phyloP scores from a whole-genome alignment of 106 monocot species.

The Platanthera zijinensis region DNA sequence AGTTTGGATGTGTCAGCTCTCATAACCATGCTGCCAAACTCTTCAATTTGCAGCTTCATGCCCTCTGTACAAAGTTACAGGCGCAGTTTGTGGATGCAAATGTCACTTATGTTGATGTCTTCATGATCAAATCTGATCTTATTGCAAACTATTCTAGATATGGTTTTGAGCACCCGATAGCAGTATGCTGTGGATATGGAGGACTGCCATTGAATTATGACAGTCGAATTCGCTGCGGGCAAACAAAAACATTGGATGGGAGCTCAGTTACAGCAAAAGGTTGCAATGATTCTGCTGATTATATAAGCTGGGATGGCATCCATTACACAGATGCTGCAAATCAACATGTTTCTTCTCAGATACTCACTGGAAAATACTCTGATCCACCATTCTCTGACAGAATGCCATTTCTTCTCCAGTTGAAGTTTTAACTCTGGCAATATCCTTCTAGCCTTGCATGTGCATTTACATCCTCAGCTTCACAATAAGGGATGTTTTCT shows the following conservation, averaged over 20 bases:
- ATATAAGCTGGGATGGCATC: constrained; percentile 90
- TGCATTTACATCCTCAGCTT: neutral
- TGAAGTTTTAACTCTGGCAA: constrained; percentile 25
- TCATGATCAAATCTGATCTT: constrained; percentile 68
- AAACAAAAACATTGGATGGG: constrained; percentile 65
- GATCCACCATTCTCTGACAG: constrained; percentile 66
- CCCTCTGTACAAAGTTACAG: constrained; percentile 59
- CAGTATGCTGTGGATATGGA: constrained; percentile 76
- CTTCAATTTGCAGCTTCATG: constrained; percentile 88
- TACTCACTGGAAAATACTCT: constrained; percentile 80
- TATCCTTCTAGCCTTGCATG: neutral
- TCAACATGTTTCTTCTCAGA: constrained; percentile 56
- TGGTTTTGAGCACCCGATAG: constrained; percentile 61
- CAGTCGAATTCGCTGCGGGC: constrained; percentile 49
- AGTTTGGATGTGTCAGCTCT: constrained; percentile 62
- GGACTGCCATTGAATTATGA: constrained; percentile 76
- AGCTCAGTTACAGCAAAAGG: constrained; percentile 48
- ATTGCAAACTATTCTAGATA: constrained; percentile 75
- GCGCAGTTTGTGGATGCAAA: constrained; percentile 43
- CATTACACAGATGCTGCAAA: constrained; percentile 94
- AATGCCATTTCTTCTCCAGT: constrained; percentile 70
- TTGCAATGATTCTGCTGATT: constrained; percentile 50
- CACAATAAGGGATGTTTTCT: neutral
- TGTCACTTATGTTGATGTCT: constrained; percentile 62
- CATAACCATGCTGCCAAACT: constrained; percentile 71